A percentile compares a stretch with the other conserved stretches of the same genome.
Conservation (phyloP, 371 early-diverging fungal genomes). For the Haplosporangium sp. region DNA sequence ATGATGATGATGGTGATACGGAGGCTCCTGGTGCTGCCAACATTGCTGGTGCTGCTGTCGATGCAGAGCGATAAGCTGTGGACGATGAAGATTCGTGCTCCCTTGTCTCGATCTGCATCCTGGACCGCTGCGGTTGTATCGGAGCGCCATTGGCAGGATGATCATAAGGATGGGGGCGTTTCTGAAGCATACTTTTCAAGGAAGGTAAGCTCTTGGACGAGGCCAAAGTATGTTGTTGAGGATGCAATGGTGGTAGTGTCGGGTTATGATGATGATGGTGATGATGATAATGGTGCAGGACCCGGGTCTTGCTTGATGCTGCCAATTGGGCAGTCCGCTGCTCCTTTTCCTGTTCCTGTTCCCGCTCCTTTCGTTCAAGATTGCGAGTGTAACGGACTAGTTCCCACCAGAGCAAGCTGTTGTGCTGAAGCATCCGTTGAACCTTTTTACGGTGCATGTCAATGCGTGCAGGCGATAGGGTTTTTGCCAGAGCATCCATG, state of each 20-base stretch:
- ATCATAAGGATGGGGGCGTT: conserved; percentile 26
- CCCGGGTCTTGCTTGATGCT: background rate
- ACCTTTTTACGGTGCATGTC: conserved; percentile 42
- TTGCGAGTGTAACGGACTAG: conserved; percentile 52
- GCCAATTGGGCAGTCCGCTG: background rate
- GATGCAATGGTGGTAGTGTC: conserved; percentile 30
- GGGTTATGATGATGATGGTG: conserved; percentile 44
- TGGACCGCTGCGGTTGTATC: conserved; percentile 7
- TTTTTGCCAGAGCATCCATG: conserved; percentile 36
- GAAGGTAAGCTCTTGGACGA: conserved; percentile 12
- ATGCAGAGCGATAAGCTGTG: background rate
- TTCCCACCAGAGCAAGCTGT: conserved; percentile 54
- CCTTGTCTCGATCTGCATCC: background rate
- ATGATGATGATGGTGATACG: background rate
- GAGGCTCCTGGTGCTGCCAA: too few species aligned
- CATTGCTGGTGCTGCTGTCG: background rate
- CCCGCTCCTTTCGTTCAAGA: conserved; percentile 38
- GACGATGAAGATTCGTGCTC: too few species aligned
- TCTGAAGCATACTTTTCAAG: background rate
- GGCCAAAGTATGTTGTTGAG: conserved; percentile 32
- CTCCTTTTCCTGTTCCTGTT: conserved; percentile 37
- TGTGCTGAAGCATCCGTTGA: conserved; percentile 48
- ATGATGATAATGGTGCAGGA: conserved; percentile 30
- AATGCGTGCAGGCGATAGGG: conserved; percentile 24
- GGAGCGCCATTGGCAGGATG: background rate